Percentiles rank a stretch among this genome's conserved stretches.
phyloP scores from a whole-genome alignment of 2,329 filamentous ascomycete species.

The Dryadomyces quercus-mongolicae region DNA sequence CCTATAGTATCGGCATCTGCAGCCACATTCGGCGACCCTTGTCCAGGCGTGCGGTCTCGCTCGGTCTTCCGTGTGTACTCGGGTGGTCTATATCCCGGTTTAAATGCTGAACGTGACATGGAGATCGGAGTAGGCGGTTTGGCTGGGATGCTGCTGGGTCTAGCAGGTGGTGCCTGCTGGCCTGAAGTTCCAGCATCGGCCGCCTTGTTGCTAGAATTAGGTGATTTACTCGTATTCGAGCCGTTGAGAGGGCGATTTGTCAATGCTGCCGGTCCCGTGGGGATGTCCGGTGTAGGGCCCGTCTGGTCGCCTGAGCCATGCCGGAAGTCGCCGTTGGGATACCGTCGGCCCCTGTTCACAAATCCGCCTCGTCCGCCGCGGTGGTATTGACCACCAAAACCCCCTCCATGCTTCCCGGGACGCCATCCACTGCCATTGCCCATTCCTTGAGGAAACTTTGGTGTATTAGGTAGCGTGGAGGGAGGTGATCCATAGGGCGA shows the following conservation, averaged over 20 bases:
- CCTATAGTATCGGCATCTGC: not conserved
- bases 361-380: constrained; percentile 2
- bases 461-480: not conserved
- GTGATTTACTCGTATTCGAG: not conserved
- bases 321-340: not conserved
- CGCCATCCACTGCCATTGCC: constrained; percentile 1
- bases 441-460: not conserved
- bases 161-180: not conserved
- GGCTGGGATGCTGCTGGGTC: constrained; percentile 6
- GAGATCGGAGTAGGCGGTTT: constrained; percentile 11
- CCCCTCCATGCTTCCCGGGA: not conserved
- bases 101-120: not conserved
- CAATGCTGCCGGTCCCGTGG: not conserved
- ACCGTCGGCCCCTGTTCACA: not conserved
- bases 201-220: not conserved
- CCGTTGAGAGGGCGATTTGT: not conserved
- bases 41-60: not conserved
- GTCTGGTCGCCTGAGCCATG: not conserved
- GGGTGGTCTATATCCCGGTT: not conserved
- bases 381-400: not conserved
- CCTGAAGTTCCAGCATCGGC: not conserved
- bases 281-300: not conserved
- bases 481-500: not conserved
- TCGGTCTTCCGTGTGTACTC: not conserved
- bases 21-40: not conserved